A percentile compares a stretch with the other conserved stretches of the same genome.
Conservation (phyloP, 257 asterid genomes). For the Solanum arcanum region DNA sequence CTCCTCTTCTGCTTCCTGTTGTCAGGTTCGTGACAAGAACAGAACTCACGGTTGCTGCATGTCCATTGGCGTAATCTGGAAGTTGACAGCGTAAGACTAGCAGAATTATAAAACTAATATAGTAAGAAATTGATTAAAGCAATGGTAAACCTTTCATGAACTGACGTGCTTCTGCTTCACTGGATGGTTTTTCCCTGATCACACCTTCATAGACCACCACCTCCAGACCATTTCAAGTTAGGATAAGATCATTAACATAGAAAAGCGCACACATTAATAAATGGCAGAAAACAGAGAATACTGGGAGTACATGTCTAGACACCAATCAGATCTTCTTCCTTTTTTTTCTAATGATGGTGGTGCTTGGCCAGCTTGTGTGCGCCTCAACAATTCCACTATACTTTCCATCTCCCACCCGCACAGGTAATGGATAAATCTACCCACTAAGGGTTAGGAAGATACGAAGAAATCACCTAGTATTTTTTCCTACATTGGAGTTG, state of each 20-base stretch:
- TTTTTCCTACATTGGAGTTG: background rate
- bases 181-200: slow-evolving; percentile 88
- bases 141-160: slow-evolving; percentile 51
- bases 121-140: background rate
- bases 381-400: background rate
- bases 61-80: slow-evolving; percentile 70
- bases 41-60: slow-evolving; percentile 75
- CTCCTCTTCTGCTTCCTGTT: slow-evolving; percentile 64
- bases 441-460: background rate
- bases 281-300: background rate
- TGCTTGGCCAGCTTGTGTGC: background rate
- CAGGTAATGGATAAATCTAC: background rate
- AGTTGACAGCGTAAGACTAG: background rate
- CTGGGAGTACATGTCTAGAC: background rate
- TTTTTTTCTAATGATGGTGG: background rate
- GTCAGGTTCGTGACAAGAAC: slow-evolving; percentile 73
- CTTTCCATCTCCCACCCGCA: background rate
- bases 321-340: background rate
- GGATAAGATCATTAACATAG: slow-evolving; percentile 21
- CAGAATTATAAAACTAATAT: slow-evolving; percentile 1
- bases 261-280: background rate
- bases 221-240: slow-evolving; percentile 45
- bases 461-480: background rate
- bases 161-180: slow-evolving; percentile 80
- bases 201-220: slow-evolving; percentile 95